Evolutionary conservation across 306 rosid genomes (phyloP), one percentile per base, ranked within the genome.

Genomic region (Glycine tomentella): DNA sequence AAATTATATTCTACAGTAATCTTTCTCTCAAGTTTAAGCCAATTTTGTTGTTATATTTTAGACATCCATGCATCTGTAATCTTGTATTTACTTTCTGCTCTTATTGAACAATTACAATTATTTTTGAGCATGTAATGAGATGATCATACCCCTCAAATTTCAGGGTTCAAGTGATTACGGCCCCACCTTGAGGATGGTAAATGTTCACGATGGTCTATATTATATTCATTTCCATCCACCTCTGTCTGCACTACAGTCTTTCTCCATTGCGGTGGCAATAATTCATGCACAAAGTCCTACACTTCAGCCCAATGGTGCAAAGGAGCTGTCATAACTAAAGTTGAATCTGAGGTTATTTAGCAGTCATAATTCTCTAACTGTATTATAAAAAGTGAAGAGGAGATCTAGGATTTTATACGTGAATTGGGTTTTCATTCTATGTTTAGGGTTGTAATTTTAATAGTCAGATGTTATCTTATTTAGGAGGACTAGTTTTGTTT

Each of bases 191-290:
- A 93, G 99, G 97, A 90, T 93, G 89, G 84, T 90, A 86, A 91
- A 90, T 81, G 91, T 96, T 81, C 92, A 71, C 3, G 87, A 92
- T 70, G 97, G 87, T 80, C 79, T 96, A 77, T 87, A 96, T 85
- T 92, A 85, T 53, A 80, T 93, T 83, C 93, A 93, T 86, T 93
- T 86, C 81, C 88, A 91, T 56, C 87, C 57, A 7, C 86, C 87
- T 69, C 81, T 96, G 46, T 93, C 97, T 8, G 79, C 87, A 53
- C 89, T 96, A 71, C 98, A 96, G 86, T 88, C 95, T 74, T 92
- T 96, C 86, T 92, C 98, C 69, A 89, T 96, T 10, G 97, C 97
- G 2, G 93, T 93, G 80, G 99, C 98, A 7, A 81, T 91, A 14
- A 80, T 96, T 84, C 98, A 96, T 83, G 64, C 84, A 1, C 90